Conservation (phyloP, 495 filamentous ascomycete genomes). For the Cladorrhinum samala region DNA sequence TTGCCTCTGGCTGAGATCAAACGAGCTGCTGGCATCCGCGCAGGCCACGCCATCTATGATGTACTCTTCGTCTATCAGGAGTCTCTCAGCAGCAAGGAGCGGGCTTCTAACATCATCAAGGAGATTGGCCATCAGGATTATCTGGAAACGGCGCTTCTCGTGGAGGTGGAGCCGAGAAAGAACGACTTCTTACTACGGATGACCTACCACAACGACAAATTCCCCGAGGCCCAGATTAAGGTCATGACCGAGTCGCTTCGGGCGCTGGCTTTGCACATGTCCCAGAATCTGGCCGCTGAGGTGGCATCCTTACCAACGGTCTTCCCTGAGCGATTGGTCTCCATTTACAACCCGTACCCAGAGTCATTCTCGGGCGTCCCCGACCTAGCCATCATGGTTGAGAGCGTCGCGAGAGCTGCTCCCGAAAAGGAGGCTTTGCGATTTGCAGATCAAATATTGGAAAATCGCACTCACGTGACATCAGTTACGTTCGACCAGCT, state of each 20-base stretch:
- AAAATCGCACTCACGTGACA: constrained; percentile 22
- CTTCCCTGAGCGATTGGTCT: constrained; percentile 42
- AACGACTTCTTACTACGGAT: constrained; percentile 53
- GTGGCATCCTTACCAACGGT: constrained; percentile 23
- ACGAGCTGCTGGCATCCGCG: constrained; percentile 42
- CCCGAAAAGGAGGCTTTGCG: constrained; percentile 54
- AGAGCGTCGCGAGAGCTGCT: constrained; percentile 39
- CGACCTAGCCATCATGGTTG: constrained; percentile 47
- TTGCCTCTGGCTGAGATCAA: constrained; percentile 64
- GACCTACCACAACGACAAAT: constrained; percentile 34
- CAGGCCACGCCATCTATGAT: constrained; percentile 54
- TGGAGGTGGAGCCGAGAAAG: constrained; percentile 61
- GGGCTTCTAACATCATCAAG: constrained; percentile 19
- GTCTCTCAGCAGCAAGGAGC: constrained; percentile 38
- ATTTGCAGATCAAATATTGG: constrained; percentile 45
- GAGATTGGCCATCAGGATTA: constrained; percentile 54
- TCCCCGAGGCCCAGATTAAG: constrained; percentile 41
- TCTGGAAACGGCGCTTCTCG: constrained; percentile 64
- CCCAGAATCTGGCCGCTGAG: constrained; percentile 28
- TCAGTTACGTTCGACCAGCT: constrained; percentile 57
- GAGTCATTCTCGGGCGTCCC: constrained; percentile 17
- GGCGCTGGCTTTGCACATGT: constrained; percentile 31
- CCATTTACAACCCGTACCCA: constrained; percentile 34
- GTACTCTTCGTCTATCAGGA: constrained; percentile 75
- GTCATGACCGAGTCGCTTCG: constrained; percentile 39